Conservation (phyloP, 78 protist species). For the Dictyostelium citrinum region DNA sequence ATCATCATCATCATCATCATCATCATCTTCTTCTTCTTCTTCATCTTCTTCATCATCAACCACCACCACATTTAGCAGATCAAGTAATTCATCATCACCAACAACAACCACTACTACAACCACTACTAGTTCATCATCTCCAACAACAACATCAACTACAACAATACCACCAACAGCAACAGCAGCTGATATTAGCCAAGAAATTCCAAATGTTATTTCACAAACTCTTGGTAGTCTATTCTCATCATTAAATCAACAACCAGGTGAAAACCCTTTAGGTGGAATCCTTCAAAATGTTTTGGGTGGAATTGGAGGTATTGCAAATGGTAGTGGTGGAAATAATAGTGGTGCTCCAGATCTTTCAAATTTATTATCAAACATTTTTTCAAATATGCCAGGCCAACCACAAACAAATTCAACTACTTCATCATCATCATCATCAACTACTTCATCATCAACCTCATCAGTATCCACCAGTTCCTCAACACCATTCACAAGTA, state of each 20-base stretch:
- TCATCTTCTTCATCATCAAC: background rate
- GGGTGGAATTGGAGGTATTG: background rate
- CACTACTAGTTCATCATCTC: background rate
- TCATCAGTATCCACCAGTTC: background rate
- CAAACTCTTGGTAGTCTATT: background rate
- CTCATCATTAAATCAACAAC: constrained; percentile 12
- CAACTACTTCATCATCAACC: background rate
- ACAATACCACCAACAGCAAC: background rate
- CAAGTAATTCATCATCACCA: background rate
- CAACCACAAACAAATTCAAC: background rate
- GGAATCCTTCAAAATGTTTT: constrained; percentile 12
- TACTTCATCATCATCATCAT: background rate
- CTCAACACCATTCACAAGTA: background rate
- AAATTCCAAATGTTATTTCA: background rate
- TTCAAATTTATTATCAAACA: background rate
- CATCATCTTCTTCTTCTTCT: background rate
- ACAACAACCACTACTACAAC: background rate
- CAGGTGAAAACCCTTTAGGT: constrained; percentile 20
- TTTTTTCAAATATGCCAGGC: background rate
- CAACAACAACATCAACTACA: background rate
- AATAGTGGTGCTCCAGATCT: background rate
- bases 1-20: background rate
- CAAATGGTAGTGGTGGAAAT: background rate
- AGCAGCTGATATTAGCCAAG: background rate
- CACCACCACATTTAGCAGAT: background rate